These are phyloP conservation scores for Teratosphaeria nubilosa DNA, from an alignment of 2,329 filamentous ascomycete species.

Conservation along the genomic window DNA sequence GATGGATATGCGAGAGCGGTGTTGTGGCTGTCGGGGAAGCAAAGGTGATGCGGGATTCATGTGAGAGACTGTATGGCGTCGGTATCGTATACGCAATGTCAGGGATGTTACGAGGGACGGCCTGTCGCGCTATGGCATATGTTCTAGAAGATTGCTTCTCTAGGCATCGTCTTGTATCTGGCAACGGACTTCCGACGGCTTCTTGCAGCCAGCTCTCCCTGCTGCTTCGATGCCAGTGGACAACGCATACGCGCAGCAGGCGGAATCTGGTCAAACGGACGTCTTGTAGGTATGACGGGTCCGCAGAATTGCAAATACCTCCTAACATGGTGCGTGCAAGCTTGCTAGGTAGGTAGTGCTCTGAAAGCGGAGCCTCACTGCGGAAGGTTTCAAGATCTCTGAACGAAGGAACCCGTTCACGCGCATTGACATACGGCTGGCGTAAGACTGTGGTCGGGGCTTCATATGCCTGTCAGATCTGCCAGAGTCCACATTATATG, in stretches of 20 bases:
- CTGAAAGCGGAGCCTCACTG: background rate
- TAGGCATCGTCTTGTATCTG: conserved; percentile 9
- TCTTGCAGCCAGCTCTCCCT: conserved; percentile 13
- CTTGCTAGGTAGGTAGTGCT: background rate
- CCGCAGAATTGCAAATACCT: background rate
- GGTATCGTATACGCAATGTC: background rate
- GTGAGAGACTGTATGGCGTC: background rate
- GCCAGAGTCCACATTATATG: background rate
- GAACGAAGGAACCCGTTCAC: background rate
- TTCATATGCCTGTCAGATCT: background rate
- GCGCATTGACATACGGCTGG: background rate
- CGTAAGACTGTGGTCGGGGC: background rate
- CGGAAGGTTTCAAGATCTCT: background rate
- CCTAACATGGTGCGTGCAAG: background rate
- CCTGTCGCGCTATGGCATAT: background rate
- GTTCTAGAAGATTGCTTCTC: conserved; percentile 9
- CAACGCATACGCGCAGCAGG: conserved; percentile 11
- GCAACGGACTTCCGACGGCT: conserved; percentile 9
- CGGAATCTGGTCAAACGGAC: conserved; percentile 14
- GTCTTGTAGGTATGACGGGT: conserved; percentile 8
- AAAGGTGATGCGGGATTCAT: background rate
- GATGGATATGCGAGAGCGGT: background rate
- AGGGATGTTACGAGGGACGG: background rate
- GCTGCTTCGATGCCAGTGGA: conserved; percentile 2
- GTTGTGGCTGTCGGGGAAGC: conserved; percentile 1